A percentile compares a stretch with the other conserved stretches of the same genome.
Conservation (phyloP, 2,329 filamentous ascomycete genomes). For the Tolypocladium paradoxum region DNA sequence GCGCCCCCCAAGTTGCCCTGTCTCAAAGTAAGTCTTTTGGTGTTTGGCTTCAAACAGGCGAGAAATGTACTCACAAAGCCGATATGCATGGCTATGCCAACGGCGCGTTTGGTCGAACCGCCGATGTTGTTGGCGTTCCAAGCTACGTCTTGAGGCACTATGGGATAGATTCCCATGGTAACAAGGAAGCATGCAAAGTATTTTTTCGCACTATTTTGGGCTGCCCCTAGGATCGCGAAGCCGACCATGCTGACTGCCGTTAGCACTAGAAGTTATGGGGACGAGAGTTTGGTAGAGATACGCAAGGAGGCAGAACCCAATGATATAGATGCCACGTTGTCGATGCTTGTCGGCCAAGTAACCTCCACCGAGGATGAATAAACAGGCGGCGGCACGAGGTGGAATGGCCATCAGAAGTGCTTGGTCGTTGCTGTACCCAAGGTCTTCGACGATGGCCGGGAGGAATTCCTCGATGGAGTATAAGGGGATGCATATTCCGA, state of each 20-base stretch:
- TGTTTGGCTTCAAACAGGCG: conserved; percentile 4
- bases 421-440: conserved; percentile 24
- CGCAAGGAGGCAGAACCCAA: conserved; percentile 23
- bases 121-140: conserved; percentile 52
- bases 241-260: conserved; percentile 16
- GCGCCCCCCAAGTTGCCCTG: conserved; percentile 26
- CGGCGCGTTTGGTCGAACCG: conserved; percentile 41
- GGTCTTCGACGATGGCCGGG: conserved; percentile 23
- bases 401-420: conserved; percentile 28
- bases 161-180: conserved; percentile 33
- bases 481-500: conserved; percentile 36
- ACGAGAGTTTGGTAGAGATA: conserved; percentile 10
- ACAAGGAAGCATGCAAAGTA: conserved; percentile 38
- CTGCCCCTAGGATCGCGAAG: conserved; percentile 20
- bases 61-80: conserved; percentile 22
- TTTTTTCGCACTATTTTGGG: conserved; percentile 27
- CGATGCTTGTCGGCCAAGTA: conserved; percentile 29
- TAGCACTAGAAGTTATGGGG: background rate
- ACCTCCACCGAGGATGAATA: conserved; percentile 26
- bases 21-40: too few species aligned
- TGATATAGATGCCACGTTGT: conserved; percentile 27
- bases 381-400: conserved; percentile 25
- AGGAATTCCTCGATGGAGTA: conserved; percentile 28
- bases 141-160: conserved; percentile 43
- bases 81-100: conserved; percentile 45